Conservation (phyloP, 345 rosid genomes). For the Syzygium aqueum region DNA sequence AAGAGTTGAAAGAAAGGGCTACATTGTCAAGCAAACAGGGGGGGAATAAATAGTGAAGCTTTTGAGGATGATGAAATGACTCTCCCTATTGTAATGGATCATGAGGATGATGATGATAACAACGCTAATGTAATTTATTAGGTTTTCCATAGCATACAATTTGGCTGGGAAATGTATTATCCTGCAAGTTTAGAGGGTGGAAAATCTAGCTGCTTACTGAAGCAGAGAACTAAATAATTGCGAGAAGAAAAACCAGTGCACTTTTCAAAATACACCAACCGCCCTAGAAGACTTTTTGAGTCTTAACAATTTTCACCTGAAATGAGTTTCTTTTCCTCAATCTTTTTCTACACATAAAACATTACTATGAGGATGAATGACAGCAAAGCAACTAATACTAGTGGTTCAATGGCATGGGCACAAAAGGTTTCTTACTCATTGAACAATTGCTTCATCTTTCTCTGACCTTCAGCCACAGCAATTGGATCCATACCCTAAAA, state of each 20-base stretch:
- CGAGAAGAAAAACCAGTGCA: background rate
- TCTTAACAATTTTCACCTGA: background rate
- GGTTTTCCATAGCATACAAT: background rate
- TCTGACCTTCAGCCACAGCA: slow-evolving; percentile 46
- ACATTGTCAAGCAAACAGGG: background rate
- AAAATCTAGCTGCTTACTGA: background rate
- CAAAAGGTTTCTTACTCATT: slow-evolving; percentile 48
- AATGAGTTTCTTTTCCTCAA: background rate
- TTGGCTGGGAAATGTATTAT: background rate
- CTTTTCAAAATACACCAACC: background rate
- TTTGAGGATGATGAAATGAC: background rate
- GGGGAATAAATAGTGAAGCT: background rate
- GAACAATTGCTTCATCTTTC: slow-evolving; percentile 55
- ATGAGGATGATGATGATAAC: background rate
- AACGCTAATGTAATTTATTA: background rate
- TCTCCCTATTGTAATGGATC: background rate
- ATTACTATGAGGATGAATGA: background rate
- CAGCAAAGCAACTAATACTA: background rate
- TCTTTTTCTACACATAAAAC: background rate
- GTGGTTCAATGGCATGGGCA: background rate
- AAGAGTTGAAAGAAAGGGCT: background rate
- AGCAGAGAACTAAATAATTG: background rate
- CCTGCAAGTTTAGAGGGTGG: background rate
- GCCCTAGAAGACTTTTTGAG: background rate
- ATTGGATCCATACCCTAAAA: slow-evolving; percentile 43